These are phyloP conservation scores for Pelargonium fulgidum DNA, from an alignment of 441 rosid species.

Conservation along the genomic window DNA sequence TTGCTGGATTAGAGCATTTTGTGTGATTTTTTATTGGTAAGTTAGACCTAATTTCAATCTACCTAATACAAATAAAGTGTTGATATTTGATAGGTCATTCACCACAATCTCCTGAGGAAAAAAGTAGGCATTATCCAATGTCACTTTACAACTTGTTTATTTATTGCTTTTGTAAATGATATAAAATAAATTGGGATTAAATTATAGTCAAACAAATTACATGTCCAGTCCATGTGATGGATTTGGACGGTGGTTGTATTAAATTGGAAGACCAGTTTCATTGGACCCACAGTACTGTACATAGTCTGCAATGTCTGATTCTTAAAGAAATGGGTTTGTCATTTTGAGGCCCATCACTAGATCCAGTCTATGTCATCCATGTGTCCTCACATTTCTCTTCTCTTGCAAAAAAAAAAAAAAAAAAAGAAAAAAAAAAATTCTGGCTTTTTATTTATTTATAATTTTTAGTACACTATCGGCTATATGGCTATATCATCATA, in stretches of 20 bases:
- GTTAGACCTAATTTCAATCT: slow-evolving; percentile 2
- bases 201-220: background rate
- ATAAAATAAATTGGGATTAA: background rate
- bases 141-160: background rate
- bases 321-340: background rate
- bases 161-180: background rate
- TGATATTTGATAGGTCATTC: no score
- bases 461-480: background rate
- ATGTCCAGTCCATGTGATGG: slow-evolving; percentile 10
- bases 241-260: slow-evolving; percentile 12
- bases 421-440: background rate
- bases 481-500: background rate
- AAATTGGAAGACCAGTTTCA: slow-evolving; percentile 8
- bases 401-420: background rate
- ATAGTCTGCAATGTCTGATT: background rate
- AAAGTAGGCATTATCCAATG: slow-evolving; percentile 6
- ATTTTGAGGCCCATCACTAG: background rate
- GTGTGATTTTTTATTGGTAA: background rate
- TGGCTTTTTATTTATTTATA: background rate
- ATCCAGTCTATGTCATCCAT: slow-evolving; percentile 6
- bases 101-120: background rate
- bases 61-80: no score
- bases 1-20: background rate
- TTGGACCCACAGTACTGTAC: slow-evolving; percentile 4
- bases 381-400: background rate